Percentiles rank a stretch among this genome's conserved stretches.
phyloP scores from a whole-genome alignment of 148 eudicot genomes.

The Cornus controversa region DNA sequence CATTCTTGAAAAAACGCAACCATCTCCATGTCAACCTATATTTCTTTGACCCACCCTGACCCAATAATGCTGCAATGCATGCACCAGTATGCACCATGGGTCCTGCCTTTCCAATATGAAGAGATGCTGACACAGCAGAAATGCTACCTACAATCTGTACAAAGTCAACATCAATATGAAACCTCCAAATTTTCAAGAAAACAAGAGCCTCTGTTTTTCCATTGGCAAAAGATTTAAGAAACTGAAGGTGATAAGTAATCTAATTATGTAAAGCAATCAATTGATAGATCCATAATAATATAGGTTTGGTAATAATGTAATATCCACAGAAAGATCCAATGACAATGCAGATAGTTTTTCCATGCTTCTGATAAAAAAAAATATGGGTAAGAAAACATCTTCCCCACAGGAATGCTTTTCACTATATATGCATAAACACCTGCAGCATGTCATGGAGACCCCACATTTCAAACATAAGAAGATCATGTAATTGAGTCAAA shows the following conservation, averaged over 20 bases:
- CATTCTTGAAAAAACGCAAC: conserved; percentile 78
- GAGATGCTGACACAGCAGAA: conserved; percentile 80
- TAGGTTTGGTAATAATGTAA: no score
- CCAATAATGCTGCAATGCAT: conserved; percentile 66
- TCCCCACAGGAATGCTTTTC: background rate
- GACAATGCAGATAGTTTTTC: no score
- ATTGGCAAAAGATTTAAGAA: conserved; percentile 2
- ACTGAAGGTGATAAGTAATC: conserved; percentile 3
- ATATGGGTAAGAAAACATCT: no score
- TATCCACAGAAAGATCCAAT: no score
- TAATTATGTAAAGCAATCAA: conserved; percentile 11
- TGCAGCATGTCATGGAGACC: no score
- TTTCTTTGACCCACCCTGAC: conserved; percentile 87
- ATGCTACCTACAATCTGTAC: conserved; percentile 83
- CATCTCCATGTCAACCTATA: conserved; percentile 75
- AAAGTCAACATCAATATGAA: conserved; percentile 12
- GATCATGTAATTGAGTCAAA: no score
- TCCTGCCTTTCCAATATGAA: conserved; percentile 88
- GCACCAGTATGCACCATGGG: conserved; percentile 92
- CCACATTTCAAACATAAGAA: no score
- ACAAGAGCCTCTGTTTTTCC: background rate
- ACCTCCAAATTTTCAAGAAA: conserved; percentile 2
- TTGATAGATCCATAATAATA: background rate
- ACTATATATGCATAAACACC: background rate
- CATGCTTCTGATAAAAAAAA: no score